phyloP scores from a whole-genome alignment of 192 early-diverging fungal species.

The Umbelopsis ramanniana region DNA sequence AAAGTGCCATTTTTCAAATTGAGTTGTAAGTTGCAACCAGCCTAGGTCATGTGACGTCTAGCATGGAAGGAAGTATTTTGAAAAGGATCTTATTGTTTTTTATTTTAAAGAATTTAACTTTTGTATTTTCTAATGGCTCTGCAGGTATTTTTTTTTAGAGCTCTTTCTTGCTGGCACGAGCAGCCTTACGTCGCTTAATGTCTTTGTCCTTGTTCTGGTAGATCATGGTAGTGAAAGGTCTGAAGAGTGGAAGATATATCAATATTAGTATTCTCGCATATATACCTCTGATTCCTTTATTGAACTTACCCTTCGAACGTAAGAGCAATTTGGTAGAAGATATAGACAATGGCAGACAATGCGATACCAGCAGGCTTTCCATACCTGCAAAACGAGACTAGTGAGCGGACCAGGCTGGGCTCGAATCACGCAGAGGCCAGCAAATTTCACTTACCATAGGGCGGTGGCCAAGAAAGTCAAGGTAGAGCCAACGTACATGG shows the following conservation, averaged over 20 bases:
- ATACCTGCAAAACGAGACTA: constrained; percentile 45
- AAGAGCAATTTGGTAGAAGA: constrained; percentile 79
- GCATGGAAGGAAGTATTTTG: no score
- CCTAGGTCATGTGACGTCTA: constrained; percentile 12
- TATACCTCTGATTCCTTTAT: not conserved
- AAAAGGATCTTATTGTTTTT: no score
- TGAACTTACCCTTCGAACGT: constrained; percentile 73
- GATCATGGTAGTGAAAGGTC: constrained; percentile 83
- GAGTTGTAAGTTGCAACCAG: not conserved
- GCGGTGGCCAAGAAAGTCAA: constrained; percentile 84
- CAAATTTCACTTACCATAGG: constrained; percentile 64
- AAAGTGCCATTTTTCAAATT: constrained; percentile 17
- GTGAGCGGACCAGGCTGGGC: no score
- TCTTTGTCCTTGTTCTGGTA: constrained; percentile 64
- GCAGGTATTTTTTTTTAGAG: not conserved
- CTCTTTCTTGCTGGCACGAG: constrained; percentile 15
- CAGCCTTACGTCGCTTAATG: not conserved
- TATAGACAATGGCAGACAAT: constrained; percentile 68
- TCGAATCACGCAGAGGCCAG: no score
- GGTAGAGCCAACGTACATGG: constrained; percentile 95
- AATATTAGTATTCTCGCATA: not conserved
- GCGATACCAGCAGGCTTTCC: constrained; percentile 75
- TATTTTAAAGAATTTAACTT: not conserved
- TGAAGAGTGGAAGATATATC: constrained; percentile 26
- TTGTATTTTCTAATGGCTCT: not conserved